These are phyloP conservation scores for Camellia sinensis DNA, from an alignment of 148 eudicot species.

Conservation along the genomic window DNA sequence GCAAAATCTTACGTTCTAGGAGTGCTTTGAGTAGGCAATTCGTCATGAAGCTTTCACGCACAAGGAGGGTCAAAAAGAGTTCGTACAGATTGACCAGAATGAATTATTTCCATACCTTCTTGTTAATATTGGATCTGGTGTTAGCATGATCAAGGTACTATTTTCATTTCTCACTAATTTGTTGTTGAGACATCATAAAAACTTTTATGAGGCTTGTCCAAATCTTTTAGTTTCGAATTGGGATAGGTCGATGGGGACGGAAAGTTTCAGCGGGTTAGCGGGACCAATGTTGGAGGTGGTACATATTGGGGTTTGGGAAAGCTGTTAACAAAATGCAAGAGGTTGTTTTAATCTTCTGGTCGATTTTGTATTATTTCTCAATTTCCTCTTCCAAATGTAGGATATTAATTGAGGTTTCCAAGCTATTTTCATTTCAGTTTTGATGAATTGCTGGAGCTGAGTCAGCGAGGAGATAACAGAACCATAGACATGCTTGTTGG, in stretches of 20 bases:
- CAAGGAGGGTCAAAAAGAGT: slow-evolving; percentile 90
- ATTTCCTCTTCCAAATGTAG: slow-evolving; percentile 11
- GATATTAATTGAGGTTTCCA: slow-evolving; percentile 10
- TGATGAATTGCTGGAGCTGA: slow-evolving; percentile 88
- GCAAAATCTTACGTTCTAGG: background rate
- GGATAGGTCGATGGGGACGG: slow-evolving; percentile 95
- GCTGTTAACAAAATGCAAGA: slow-evolving; percentile 88
- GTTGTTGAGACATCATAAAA: background rate
- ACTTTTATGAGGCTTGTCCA: background rate
- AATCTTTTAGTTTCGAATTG: slow-evolving; percentile 15
- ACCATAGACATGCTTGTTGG: slow-evolving; percentile 97
- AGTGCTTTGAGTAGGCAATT: slow-evolving; percentile 55
- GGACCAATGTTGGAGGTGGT: slow-evolving; percentile 99
- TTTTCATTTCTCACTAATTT: background rate
- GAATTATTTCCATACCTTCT: slow-evolving; percentile 93
- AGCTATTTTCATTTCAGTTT: slow-evolving; percentile 45
- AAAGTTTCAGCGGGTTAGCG: slow-evolving; percentile 85
- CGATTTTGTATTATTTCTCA: slow-evolving; percentile 9
- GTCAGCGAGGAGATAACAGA: slow-evolving; percentile 91
- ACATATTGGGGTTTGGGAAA: slow-evolving; percentile 98
- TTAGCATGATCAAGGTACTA: slow-evolving; percentile 91
- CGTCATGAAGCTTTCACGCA: slow-evolving; percentile 99
- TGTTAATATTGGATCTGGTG: slow-evolving; percentile 97
- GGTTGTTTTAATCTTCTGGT: slow-evolving; percentile 35
- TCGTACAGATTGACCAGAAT: slow-evolving; percentile 91